Evolutionary conservation across 148 eudicot species (phyloP).

Genomic region (Cornus florida): DNA sequence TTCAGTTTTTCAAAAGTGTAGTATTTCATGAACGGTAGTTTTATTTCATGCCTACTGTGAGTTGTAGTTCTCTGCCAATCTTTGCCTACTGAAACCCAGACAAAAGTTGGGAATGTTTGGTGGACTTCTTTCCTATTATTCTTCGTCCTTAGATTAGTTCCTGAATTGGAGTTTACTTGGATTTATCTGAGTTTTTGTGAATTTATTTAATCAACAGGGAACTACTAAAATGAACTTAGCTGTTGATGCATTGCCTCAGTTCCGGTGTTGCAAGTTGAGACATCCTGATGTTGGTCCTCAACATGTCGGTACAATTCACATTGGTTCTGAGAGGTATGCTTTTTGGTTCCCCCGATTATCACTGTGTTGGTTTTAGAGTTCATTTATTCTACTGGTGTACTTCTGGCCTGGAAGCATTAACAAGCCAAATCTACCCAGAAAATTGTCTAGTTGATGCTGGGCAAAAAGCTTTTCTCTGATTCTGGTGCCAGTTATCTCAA

Average conservation of each 20-base stretch:
- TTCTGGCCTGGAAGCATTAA: neutral
- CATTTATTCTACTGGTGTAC: neutral
- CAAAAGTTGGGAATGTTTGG: neutral
- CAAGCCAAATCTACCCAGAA: neutral
- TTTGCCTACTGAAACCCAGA: neutral
- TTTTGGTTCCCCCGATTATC: neutral
- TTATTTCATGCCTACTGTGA: neutral
- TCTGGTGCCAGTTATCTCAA: neutral
- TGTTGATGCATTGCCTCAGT: conserved; percentile 75
- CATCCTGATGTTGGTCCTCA: conserved; percentile 71
- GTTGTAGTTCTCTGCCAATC: neutral
- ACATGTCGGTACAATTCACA: conserved; percentile 95
- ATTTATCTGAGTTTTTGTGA: neutral
- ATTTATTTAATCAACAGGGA: conserved; percentile 46
- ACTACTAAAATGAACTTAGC: conserved; percentile 96
- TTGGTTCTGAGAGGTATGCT: conserved; percentile 87
- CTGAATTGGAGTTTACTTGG: neutral
- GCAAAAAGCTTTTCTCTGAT: neutral
- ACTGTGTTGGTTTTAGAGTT: conserved; percentile 1
- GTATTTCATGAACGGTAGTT: neutral
- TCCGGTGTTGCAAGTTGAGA: conserved; percentile 55
- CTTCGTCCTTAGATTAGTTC: neutral
- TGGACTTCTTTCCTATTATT: neutral
- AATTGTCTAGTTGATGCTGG: neutral
- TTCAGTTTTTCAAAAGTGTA: neutral